Evolutionary conservation across 1,139 yeast genomes (phyloP).

Genomic region (Saccharomyces uvarum): DNA sequence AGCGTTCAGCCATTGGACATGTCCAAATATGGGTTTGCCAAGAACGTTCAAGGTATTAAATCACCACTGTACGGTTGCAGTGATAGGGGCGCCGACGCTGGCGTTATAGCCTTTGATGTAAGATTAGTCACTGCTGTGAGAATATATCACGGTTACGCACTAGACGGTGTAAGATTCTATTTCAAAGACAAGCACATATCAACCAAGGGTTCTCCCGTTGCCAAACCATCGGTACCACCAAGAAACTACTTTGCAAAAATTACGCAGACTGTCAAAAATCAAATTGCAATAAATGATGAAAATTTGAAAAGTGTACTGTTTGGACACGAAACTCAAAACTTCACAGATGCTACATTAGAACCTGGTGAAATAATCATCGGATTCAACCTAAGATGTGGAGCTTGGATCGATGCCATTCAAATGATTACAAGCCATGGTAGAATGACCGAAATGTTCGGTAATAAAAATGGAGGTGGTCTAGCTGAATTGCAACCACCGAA

Average conservation of each 20-base stretch:
- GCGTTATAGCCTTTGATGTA: constrained; percentile 23
- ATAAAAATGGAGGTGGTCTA: constrained; percentile 58
- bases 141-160: constrained; percentile 62
- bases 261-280: constrained; percentile 20
- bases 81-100: constrained; percentile 25
- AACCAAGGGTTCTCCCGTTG: constrained; percentile 6
- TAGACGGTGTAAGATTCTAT: constrained; percentile 59
- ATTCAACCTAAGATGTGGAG: constrained; percentile 64
- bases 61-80: constrained; percentile 40
- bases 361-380: constrained; percentile 55
- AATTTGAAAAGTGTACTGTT: constrained; percentile 35
- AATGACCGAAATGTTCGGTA: constrained; percentile 50
- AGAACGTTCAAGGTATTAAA: constrained; percentile 36
- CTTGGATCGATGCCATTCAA: constrained; percentile 85
- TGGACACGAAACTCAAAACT: constrained; percentile 57
- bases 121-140: constrained; percentile 42
- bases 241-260: constrained; percentile 38
- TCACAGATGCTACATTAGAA: constrained; percentile 48
- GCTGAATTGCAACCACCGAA: constrained; percentile 54
- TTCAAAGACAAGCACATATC: constrained; percentile 23
- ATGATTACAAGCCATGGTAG: constrained; percentile 52
- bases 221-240: constrained; percentile 41
- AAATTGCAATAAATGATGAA: constrained; percentile 7
- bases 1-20: constrained; percentile 17
- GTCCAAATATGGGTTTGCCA: constrained; percentile 24